Percentiles rank a stretch among this genome's conserved stretches.
Conservation (phyloP, 306 rosid genomes). For the Acacia melanoxylon region DNA sequence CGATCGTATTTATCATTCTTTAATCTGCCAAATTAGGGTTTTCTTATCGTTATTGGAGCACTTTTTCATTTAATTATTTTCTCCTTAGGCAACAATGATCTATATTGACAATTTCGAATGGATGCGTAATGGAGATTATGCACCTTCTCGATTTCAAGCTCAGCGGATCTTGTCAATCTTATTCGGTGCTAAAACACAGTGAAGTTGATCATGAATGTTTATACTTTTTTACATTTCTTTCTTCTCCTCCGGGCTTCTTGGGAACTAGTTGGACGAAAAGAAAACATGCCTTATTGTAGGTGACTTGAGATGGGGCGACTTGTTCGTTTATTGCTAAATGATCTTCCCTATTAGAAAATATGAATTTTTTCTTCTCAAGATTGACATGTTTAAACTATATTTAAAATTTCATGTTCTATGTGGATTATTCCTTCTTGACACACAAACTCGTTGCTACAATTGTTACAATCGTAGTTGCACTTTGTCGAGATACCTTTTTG, state of each 20-base stretch:
- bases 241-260: neutral
- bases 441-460: neutral
- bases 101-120: slow-evolving; percentile 95
- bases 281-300: neutral
- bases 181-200: slow-evolving; percentile 98
- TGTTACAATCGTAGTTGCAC: slow-evolving; percentile 1
- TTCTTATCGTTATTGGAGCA: neutral
- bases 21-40: slow-evolving; percentile 48
- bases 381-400: neutral
- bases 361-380: neutral
- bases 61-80: neutral
- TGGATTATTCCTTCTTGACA: neutral
- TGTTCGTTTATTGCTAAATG: neutral
- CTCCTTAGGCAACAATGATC: slow-evolving; percentile 87
- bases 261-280: neutral
- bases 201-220: neutral
- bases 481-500: neutral
- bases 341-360: neutral
- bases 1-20: neutral
- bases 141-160: slow-evolving; percentile 89
- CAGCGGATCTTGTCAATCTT: slow-evolving; percentile 86
- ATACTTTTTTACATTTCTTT: neutral
- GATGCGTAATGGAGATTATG: slow-evolving; percentile 94
- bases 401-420: neutral
- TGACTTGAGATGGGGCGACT: slow-evolving; percentile 14